Evolutionary conservation across 305 asterid species (phyloP), one percentile per base, ranked within the genome.

Genomic region (Fraxinus xanthoxyloides): DNA sequence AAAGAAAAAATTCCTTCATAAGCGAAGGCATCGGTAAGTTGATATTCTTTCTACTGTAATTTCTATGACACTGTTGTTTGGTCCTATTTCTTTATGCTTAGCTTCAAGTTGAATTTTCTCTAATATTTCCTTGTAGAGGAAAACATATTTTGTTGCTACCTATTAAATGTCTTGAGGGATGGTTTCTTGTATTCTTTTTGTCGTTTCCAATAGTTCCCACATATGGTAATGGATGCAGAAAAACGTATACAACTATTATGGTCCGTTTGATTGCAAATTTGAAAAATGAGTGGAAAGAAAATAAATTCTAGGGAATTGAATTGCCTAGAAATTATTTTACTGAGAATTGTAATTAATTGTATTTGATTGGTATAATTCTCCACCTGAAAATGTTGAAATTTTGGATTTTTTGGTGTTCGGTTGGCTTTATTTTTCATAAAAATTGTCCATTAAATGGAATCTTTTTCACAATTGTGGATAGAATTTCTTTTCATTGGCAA

Each of bases 11-110:
- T 72, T 48, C 63, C 54, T 67, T 40, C n/a, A 77, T 72, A 54
- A 59, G 46, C 19, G 54, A 63, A 34, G 21, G 32, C 19, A 59
- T 43, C 76, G 77, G 46, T 81, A 65, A 70, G 26, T 76, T 26
- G 38, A 81, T 84, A 59, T 26, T 63, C 31, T 61, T 61, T 46
- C 48, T 51, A 9, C 86, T 77, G 83, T 5, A 82, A 79, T 78
- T 59, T 54, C 90, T 28, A 83, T 43, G 90, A 43, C 54, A 12
- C 15, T 30, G 61, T 79, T 23, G 84, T 61, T 77, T 36, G 26
- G 19, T 40, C 23, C 51, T 13, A 40, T 51, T 75, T 35, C 21
- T 26, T 63, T 40, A 21, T 69, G 51, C 75, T 70, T 72, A 36
- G 70, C 75, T 69, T 54, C 73, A 12, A 26, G 73, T 26, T 24